Conservation (phyloP, 495 filamentous ascomycete species). For the Aspergillus funiculosus region DNA sequence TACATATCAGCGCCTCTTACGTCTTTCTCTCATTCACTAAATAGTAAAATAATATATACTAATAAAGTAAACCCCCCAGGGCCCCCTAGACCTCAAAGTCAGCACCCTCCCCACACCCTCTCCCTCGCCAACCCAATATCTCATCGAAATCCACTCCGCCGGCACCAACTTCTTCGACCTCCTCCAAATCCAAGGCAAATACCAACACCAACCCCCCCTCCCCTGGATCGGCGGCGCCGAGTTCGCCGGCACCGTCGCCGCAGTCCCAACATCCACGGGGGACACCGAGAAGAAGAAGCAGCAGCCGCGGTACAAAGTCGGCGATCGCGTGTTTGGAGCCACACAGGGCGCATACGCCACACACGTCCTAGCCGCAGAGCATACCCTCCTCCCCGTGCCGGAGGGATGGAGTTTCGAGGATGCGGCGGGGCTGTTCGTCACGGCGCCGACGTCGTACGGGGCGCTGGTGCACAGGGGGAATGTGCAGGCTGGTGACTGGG, state of each 20-base stretch:
- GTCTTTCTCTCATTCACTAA: not conserved
- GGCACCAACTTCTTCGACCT: constrained; percentile 96
- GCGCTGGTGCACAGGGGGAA: constrained; percentile 72
- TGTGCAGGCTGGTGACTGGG: constrained; percentile 73
- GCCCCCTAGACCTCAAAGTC: constrained; percentile 72
- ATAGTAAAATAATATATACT: not conserved
- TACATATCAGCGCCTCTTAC: no score
- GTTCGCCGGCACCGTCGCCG: constrained; percentile 73
- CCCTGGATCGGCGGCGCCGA: constrained; percentile 87
- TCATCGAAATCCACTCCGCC: constrained; percentile 80
- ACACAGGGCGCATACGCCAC: constrained; percentile 83
- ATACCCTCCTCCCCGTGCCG: constrained; percentile 65
- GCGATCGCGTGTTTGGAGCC: constrained; percentile 81
- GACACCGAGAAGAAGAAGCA: no score
- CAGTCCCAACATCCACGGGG: constrained; percentile 49
- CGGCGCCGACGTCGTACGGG: constrained; percentile 84
- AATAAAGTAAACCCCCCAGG: constrained; percentile 41
- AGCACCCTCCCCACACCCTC: constrained; percentile 64
- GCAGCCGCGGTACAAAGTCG: constrained; percentile 69
- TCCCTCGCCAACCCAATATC: constrained; percentile 67
- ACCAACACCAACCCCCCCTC: constrained; percentile 62
- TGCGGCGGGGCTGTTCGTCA: constrained; percentile 86
- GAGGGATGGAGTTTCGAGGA: constrained; percentile 75
- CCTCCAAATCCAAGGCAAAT: constrained; percentile 78
- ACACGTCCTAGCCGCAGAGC: constrained; percentile 60